phyloP scores from a whole-genome alignment of 1,284 basidiomycete genomes.

The Pyrrhoderma noxium region DNA sequence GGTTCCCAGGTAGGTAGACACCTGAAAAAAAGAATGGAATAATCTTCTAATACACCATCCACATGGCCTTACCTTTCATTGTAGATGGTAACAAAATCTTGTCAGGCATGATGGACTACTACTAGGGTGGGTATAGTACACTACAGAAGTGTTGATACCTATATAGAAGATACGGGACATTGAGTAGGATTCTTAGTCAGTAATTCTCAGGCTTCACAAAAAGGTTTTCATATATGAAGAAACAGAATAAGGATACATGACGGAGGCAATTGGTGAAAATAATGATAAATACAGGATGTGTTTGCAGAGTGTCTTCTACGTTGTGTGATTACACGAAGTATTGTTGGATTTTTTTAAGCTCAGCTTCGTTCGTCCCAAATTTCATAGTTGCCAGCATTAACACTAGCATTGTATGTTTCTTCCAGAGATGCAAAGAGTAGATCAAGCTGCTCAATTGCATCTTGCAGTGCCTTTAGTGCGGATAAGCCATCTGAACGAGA shows the following conservation, averaged over 20 bases:
- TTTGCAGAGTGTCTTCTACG: no score
- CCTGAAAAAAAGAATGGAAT: constrained; percentile 1
- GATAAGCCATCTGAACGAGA: constrained; percentile 60
- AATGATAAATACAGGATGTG: no score
- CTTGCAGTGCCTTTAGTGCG: constrained; percentile 69
- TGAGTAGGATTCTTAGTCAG: no score
- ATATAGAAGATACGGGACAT: no score
- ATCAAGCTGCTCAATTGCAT: constrained; percentile 71
- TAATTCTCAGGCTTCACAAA: no score
- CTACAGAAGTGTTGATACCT: no score
- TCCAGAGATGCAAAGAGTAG: constrained; percentile 64
- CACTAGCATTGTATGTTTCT: constrained; percentile 52
- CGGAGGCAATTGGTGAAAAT: no score
- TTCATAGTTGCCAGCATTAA: constrained; percentile 48
- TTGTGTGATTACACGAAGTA: no score
- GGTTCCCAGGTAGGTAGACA: constrained; percentile 16
- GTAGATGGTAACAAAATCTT: not conserved
- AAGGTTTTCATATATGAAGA: no score
- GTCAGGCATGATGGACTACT: not conserved
- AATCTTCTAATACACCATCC: not conserved
- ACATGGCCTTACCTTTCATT: constrained; percentile 1
- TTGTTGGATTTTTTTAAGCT: not conserved
- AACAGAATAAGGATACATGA: no score
- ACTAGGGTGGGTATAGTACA: no score
- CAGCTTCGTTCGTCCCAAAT: constrained; percentile 63